These are phyloP conservation scores for Parietichytrium sp. DNA, from an alignment of 108 stramenopile species.

Conservation along the genomic window DNA sequence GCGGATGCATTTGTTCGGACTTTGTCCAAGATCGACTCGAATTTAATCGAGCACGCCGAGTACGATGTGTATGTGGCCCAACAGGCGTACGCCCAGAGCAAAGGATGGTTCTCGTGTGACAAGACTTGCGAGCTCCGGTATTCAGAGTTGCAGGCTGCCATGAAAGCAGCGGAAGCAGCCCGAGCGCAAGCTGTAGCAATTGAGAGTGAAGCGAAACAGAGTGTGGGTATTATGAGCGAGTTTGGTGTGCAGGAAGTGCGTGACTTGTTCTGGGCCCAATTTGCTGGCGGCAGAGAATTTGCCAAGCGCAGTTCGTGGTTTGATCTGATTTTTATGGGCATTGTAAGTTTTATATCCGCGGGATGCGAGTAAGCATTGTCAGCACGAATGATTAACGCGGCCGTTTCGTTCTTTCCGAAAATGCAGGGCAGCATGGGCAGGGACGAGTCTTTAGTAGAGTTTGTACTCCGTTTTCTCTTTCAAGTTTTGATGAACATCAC, in stretches of 20 bases:
- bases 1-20: not conserved
- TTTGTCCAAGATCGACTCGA: not conserved
- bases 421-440: not conserved
- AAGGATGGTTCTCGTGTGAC: conserved; percentile 36
- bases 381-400: no score
- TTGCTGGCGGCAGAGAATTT: conserved; percentile 16
- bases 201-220: conserved; percentile 9
- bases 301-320: conserved; percentile 23
- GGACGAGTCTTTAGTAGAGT: not conserved
- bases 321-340: not conserved
- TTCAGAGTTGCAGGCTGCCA: not conserved
- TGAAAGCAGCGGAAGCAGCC: not conserved
- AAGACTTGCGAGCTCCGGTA: not conserved
- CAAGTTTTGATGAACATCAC: conserved; percentile 40
- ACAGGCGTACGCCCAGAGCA: not conserved
- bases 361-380: no score
- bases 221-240: conserved; percentile 30
- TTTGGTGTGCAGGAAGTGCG: conserved; percentile 30
- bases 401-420: no score
- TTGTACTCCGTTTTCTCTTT: not conserved
- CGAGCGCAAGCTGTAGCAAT: not conserved
- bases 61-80: not conserved
- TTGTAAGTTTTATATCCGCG: no score
- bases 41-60: not conserved
- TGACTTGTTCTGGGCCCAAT: conserved; percentile 20